Evolutionary conservation across 805 yeast genomes (phyloP).

Genomic region (Yamadazyma ubonensis): DNA sequence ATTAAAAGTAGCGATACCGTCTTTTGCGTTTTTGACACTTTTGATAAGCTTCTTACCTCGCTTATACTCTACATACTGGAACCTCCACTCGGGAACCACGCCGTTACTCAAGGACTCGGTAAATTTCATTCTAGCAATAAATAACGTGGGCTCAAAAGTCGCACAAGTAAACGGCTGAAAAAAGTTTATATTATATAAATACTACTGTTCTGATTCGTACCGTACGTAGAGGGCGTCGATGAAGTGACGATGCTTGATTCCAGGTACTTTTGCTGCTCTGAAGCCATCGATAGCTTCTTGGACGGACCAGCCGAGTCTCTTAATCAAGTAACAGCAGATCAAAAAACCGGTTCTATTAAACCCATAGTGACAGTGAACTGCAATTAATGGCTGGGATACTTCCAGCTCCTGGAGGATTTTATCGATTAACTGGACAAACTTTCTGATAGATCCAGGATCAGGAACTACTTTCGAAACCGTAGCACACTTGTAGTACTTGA

Average conservation of each 20-base stretch:
- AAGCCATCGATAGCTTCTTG: slow-evolving; percentile 63
- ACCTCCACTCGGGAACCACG: slow-evolving; percentile 85
- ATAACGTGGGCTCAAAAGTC: slow-evolving; percentile 3
- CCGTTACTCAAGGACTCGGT: slow-evolving; percentile 66
- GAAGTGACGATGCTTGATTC: slow-evolving; percentile 76
- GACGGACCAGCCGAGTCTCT: slow-evolving; percentile 56
- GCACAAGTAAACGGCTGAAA: background rate
- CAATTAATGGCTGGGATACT: slow-evolving; percentile 42
- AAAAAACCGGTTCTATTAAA: slow-evolving; percentile 77
- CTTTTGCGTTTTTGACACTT: slow-evolving; percentile 23
- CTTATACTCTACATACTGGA: slow-evolving; percentile 73
- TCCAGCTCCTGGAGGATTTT: slow-evolving; percentile 33
- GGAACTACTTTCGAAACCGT: slow-evolving; percentile 80
- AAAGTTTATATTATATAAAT: too few relatives aligned
- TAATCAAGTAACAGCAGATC: slow-evolving; percentile 67
- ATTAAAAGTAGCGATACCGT: slow-evolving; percentile 10
- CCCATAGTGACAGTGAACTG: slow-evolving; percentile 80
- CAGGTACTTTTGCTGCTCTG: slow-evolving; percentile 58
- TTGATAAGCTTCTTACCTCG: slow-evolving; percentile 55
- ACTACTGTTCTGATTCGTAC: too few relatives aligned
- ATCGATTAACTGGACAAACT: slow-evolving; percentile 55
- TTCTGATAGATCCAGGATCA: slow-evolving; percentile 54
- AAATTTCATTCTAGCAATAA: slow-evolving; percentile 55
- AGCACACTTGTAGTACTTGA: slow-evolving; percentile 67
- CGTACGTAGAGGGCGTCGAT: slow-evolving; percentile 68